Base-by-base conservation (phyloP, 352 stramenopile genomes). In the Phytophthora citricola region DNA sequence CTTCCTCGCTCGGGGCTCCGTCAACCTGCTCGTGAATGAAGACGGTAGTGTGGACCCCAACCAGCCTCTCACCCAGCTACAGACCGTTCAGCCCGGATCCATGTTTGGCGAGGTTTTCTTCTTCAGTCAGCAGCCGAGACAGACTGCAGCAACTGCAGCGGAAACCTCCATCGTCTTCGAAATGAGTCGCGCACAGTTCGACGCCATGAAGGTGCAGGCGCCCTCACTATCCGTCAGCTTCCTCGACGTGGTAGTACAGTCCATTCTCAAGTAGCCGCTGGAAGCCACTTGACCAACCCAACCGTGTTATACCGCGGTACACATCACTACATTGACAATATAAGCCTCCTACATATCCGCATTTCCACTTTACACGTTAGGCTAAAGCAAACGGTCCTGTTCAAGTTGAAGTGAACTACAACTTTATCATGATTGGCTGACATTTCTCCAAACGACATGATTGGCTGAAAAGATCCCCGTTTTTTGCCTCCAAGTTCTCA, bases 41-140 rank as follows among this genome's bases (percentile, higher is more conserved):
- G 83, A 93, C 46, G 81, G 78, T 43, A 80, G 75, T 49, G 66
- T 71, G 6, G 51, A 57, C 10, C 72, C 78, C 27, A 61, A 75
- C 12, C 78, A 76, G 46, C 67, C 70, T 22, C 58, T 91, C 6
- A 70, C 79, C 22, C 53, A 81, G 53, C 57, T 92, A 14, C 79
- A 92, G 68, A 77, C 80, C 24, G 83, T 90, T 44, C 78, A 83
- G 6, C 80, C 83, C 0, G 83, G 81, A 1, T 79, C 81, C 24
- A 90, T 94, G 79, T 94, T 94, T 65, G 86, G 86, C 40, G 84
- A 94, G 46, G 83, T 92, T 3, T 85, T 91, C 53, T 94, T 94
- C 56, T 90, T 94, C 36, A 79, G 83, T 31, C 58, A 69, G 15
- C 86, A 94, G 54, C 65, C 58, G 17, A 79, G 85, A 9, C 73